phyloP scores from a whole-genome alignment of 345 rosid species.

The Leavenworthia alabamica region DNA sequence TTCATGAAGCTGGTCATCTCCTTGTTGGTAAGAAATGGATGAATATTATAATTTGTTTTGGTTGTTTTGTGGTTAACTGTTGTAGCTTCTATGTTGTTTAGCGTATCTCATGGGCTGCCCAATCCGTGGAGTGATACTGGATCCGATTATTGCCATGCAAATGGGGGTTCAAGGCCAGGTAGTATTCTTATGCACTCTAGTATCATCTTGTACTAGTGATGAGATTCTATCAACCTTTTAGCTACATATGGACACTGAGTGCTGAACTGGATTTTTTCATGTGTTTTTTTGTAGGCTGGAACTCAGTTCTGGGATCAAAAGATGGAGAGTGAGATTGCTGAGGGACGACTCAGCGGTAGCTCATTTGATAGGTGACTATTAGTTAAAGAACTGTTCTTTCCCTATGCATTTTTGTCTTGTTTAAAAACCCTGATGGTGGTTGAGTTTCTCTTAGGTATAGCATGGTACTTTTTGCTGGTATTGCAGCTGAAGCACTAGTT shows the following conservation, averaged over 20 bases:
- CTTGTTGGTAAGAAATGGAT: slow-evolving; percentile 47
- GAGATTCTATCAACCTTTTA: background rate
- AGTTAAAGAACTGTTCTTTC: background rate
- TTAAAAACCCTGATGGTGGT: slow-evolving; percentile 15
- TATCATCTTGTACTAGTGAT: background rate
- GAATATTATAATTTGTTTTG: background rate
- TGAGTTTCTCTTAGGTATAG: slow-evolving; percentile 51
- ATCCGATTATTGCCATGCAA: slow-evolving; percentile 82
- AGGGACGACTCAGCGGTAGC: slow-evolving; percentile 68
- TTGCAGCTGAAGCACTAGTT: slow-evolving; percentile 90
- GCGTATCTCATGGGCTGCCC: slow-evolving; percentile 98
- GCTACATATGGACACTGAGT: background rate
- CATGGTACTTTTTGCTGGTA: slow-evolving; percentile 95
- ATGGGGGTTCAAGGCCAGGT: slow-evolving; percentile 98
- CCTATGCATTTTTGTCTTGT: background rate
- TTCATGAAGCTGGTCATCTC: slow-evolving; percentile 97
- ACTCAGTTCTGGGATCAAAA: slow-evolving; percentile 97
- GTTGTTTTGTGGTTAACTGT: background rate
- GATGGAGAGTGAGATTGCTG: slow-evolving; percentile 75
- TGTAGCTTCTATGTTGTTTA: slow-evolving; percentile 28
- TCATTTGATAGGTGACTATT: slow-evolving; percentile 63
- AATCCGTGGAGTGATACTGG: slow-evolving; percentile 85
- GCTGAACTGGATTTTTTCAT: background rate
- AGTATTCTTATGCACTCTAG: slow-evolving; percentile 4
- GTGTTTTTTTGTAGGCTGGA: slow-evolving; percentile 57